Base-by-base conservation (phyloP, 257 asterid species). In the Datura wrightii region DNA sequence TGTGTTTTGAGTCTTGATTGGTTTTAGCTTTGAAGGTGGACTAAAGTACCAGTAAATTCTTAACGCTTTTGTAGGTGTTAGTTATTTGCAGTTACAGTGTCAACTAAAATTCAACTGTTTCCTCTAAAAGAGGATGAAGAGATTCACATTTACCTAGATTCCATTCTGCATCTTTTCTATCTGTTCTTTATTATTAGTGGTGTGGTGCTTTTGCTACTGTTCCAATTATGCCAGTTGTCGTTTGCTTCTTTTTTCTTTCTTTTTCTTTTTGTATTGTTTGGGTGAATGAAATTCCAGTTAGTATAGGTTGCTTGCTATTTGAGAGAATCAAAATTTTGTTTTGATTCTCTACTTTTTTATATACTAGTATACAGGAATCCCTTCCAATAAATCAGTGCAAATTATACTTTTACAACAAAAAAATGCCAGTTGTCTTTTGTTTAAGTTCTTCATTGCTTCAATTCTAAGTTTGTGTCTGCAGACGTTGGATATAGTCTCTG, bases 401-500 rank as follows among this genome's bases (percentile, higher is more conserved):
- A 8, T 78, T 31, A 11, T 78, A 52, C 63, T 78, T 78, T 31
- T 53, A 78, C 48, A 3, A 34, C 48, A 52, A 52, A 53, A 78
- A 78, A 31, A 31, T 31, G 63, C 1, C 63, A 52, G 48, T 78
- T 78, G 24, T 84, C 13, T 58, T 52, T 72, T 54, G 44, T 84
- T 44, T 52, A 69, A 44, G 66, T 83, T 58, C 44, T 71, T 53
- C 71, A 36, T 83, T 81, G 67, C 86, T 84, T 62, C 37, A 53
- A 44, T 79, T 82, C 83, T 39, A 70, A 15, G 79, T 71, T 82
- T 63, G 79, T 67, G 18, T 87, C 60, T 91, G 48, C 87, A 97
- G 99, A 95, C 98, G 6, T 80, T 97, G 87, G 98, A 95, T 91
- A 94, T 97, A 87, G 98, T 97, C 81, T 93, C 98, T 1, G 99